phyloP scores from a whole-genome alignment of 345 rosid species.

The Acer negundo region DNA sequence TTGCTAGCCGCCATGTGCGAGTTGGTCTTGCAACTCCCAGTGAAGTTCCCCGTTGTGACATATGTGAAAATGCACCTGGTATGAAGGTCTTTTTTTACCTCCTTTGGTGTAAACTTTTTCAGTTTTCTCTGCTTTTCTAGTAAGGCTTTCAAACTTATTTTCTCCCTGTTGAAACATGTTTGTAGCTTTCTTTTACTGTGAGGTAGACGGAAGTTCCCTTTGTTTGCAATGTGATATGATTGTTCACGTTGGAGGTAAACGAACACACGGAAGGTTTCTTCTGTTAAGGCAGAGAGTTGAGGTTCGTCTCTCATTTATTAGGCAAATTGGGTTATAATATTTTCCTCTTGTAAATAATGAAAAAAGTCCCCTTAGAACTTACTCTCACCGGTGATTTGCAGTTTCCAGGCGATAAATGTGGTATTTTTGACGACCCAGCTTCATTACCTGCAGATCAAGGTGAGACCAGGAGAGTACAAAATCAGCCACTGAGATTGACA shows the following conservation, averaged over 20 bases:
- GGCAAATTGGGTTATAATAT: not conserved
- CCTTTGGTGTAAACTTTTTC: not conserved
- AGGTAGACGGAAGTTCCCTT: conserved; percentile 79
- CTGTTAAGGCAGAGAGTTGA: conserved; percentile 73
- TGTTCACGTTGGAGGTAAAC: conserved; percentile 85
- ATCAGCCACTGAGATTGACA: conserved; percentile 27
- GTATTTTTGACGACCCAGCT: conserved; percentile 22
- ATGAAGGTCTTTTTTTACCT: conserved; percentile 17
- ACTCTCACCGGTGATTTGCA: conserved; percentile 25
- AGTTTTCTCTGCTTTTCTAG: not conserved
- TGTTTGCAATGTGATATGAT: conserved; percentile 85
- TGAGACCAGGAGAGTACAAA: conserved; percentile 35
- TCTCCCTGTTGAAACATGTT: conserved; percentile 12
- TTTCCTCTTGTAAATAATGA: not conserved
- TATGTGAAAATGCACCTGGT: conserved; percentile 87
- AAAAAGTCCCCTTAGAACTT: conserved; percentile 1
- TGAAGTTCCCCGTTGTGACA: conserved; percentile 70
- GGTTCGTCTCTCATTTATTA: conserved; percentile 35
- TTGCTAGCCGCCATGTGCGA: conserved; percentile 81
- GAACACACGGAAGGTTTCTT: conserved; percentile 69
- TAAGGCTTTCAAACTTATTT: conserved; percentile 3
- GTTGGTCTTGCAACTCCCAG: conserved; percentile 76
- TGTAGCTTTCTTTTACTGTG: conserved; percentile 90
- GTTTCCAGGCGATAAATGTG: conserved; percentile 74
- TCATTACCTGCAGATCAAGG: conserved; percentile 34